Conservation (phyloP, 2,329 filamentous ascomycete genomes). For the Trichothecium sympodiale region DNA sequence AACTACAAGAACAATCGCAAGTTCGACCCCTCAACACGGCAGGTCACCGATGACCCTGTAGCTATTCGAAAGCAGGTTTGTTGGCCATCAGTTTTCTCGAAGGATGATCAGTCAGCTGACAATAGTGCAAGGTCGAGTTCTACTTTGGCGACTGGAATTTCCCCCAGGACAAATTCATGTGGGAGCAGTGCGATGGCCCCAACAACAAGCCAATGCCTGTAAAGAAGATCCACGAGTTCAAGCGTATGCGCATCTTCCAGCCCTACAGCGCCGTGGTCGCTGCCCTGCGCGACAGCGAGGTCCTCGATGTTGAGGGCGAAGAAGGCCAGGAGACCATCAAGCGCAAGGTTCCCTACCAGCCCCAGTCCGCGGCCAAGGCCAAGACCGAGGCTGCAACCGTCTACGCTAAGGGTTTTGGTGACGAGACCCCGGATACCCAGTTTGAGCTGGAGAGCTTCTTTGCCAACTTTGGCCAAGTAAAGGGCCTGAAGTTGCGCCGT, state of each 20-base stretch:
- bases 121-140: slow-evolving; percentile 68
- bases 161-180: slow-evolving; percentile 77
- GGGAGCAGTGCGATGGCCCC: slow-evolving; percentile 63
- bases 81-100: slow-evolving; percentile 3
- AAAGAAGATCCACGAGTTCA: slow-evolving; percentile 72
- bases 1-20: slow-evolving; percentile 49
- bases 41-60: slow-evolving; percentile 64
- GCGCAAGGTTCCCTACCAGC: slow-evolving; percentile 63
- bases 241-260: slow-evolving; percentile 92
- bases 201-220: slow-evolving; percentile 75
- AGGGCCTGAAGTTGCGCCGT: slow-evolving; percentile 79
- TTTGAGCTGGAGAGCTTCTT: slow-evolving; percentile 94
- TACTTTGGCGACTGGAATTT: slow-evolving; percentile 93
- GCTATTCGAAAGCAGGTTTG: slow-evolving; percentile 75
- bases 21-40: slow-evolving; percentile 55
- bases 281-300: slow-evolving; percentile 67
- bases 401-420: slow-evolving; percentile 91
- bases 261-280: slow-evolving; percentile 74
- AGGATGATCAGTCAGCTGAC: not conserved
- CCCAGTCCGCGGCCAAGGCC: slow-evolving; percentile 46
- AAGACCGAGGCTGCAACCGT: slow-evolving; percentile 63
- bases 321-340: slow-evolving; percentile 61
- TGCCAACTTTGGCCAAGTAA: slow-evolving; percentile 64
- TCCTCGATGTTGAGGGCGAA: slow-evolving; percentile 63
- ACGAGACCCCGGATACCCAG: slow-evolving; percentile 73